Evolutionary conservation across 352 stramenopile genomes (phyloP).

Genomic region (Phytopythium mirpurense): DNA sequence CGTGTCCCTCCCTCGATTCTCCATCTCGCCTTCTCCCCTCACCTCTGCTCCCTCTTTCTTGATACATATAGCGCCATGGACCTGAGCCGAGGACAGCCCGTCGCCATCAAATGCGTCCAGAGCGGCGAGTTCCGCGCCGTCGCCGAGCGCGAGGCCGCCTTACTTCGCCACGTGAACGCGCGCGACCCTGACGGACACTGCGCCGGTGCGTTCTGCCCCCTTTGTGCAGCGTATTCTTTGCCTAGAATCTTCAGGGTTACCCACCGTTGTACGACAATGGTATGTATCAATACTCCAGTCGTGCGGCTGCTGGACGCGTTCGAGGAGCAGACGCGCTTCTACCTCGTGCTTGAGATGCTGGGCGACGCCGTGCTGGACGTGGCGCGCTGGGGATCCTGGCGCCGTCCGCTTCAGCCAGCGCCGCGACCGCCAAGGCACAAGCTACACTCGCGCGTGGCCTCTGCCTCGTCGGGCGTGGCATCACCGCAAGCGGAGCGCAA

Average conservation of each 20-base stretch:
- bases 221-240: too few species aligned
- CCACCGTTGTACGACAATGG: too few species aligned
- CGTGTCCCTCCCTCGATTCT: conserved; percentile 1
- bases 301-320: conserved; percentile 59
- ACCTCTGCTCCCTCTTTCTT: not conserved
- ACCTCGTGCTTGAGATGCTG: conserved; percentile 67
- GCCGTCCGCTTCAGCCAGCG: conserved; percentile 80
- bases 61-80: conserved; percentile 36
- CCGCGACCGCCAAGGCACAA: conserved; percentile 17
- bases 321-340: conserved; percentile 43
- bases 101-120: conserved; percentile 71
- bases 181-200: conserved; percentile 28
- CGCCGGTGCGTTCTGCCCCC: conserved; percentile 39
- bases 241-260: too few species aligned
- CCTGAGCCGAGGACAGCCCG: conserved; percentile 23
- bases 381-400: conserved; percentile 89
- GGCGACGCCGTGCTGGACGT: conserved; percentile 91
- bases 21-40: not conserved
- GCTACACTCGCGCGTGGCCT: conserved; percentile 43
- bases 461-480: not conserved
- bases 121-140: conserved; percentile 40
- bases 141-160: conserved; percentile 47
- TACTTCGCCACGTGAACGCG: conserved; percentile 35
- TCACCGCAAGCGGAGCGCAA: not conserved
- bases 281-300: too few species aligned